These are phyloP conservation scores for Lycium ferocissimum DNA, from an alignment of 257 asterid genomes.

Conservation along the genomic window DNA sequence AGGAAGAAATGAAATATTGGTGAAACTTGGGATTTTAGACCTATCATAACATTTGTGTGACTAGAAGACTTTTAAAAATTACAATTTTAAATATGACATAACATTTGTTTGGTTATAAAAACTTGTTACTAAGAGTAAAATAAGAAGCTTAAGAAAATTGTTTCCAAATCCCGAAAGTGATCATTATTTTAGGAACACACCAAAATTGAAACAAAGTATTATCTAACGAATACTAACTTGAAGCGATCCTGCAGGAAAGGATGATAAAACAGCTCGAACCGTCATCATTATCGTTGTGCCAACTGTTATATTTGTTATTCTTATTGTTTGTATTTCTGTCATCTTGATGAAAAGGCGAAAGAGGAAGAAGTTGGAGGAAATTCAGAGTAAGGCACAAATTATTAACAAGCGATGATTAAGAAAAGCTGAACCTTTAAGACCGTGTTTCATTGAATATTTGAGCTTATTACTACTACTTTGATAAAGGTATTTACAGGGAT, in stretches of 20 bases:
- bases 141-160: not conserved
- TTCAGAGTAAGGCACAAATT: conserved; percentile 13
- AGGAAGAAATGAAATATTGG: not conserved
- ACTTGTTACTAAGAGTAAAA: not conserved
- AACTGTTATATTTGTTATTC: not conserved
- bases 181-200: not conserved
- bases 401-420: not conserved
- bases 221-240: not conserved
- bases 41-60: not conserved
- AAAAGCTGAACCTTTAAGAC: not conserved
- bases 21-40: not conserved
- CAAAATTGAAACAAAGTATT: not conserved
- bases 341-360: not conserved
- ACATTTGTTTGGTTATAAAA: not conserved
- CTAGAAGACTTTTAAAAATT: not conserved
- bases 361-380: not conserved
- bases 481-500: not conserved
- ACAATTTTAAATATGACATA: not conserved
- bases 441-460: not conserved
- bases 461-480: not conserved
- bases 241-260: not conserved
- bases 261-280: not conserved
- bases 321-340: conserved; percentile 8
- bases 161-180: not conserved
- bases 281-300: not conserved